Evolutionary conservation across 164 flowering plant genomes (phyloP), one percentile per base, ranked within the genome.

Genomic region (Aristolochia californica): DNA sequence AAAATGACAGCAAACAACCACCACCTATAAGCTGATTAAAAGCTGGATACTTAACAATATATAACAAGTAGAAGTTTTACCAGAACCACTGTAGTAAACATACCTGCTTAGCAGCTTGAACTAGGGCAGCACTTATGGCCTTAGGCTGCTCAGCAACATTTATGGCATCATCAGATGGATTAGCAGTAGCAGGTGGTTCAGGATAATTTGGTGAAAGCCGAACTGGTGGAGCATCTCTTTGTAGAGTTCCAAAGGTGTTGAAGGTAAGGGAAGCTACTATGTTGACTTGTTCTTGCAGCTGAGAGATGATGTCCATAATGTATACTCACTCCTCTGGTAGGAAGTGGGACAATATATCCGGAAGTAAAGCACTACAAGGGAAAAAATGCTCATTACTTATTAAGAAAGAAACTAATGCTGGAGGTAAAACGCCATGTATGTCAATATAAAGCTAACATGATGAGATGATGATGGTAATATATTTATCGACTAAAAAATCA

Each of bases 81-180:
- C 28, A 5, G 10, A 45, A 45, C 26, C 2, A 44, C 25, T 47
- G 7, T 3, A 47, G 50, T 8, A 17, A 47, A 48, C 20, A 12
- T 43, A 83, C 95, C 95, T 91, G 95, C 65, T 91, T 91, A 34
- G 98, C 98, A 56, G 96, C 95, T 64, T 83, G 83, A 13, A 88
- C 91, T 2, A 88, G 69, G 53, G 81, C 83, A 48, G 83, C 79
- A 73, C 90, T 86, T 78, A 82, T 74, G 60, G 62, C 53, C 87
- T 91, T 88, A 51, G 95, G 83, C 62, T 88, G 85, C 48, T 85
- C 95, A 0, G 81, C 65, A 45, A 77, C 20, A 59, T 62, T 72
- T 7, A 68, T 51, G 0, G 81, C 50, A 52, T 77, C 83, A 18
- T 82, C 85, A 0, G 76, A 13, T 24, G 80, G 62, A 53, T 54